Evolutionary conservation across 345 rosid species (phyloP).

Genomic region (Citrus mangshanensis): DNA sequence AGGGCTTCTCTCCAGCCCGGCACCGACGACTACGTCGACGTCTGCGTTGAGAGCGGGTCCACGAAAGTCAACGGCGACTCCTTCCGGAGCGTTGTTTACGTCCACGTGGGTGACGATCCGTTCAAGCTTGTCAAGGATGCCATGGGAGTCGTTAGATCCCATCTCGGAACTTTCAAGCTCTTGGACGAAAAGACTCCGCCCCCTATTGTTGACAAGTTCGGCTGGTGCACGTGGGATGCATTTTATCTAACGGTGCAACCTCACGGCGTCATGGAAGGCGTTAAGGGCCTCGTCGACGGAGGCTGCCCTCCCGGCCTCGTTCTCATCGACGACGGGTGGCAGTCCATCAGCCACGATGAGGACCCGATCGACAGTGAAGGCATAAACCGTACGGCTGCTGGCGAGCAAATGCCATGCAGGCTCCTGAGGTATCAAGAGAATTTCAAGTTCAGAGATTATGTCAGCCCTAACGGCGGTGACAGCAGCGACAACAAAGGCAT

Average conservation of each 20-base stretch:
- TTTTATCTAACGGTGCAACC: conserved; percentile 89
- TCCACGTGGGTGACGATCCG: conserved; percentile 74
- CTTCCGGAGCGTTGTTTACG: conserved; percentile 49
- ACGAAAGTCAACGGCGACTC: conserved; percentile 45
- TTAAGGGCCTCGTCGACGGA: conserved; percentile 66
- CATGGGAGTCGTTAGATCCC: conserved; percentile 54
- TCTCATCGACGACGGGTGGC: conserved; percentile 98
- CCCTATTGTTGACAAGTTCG: conserved; percentile 84
- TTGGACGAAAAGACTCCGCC: conserved; percentile 82
- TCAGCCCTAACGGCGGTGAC: conserved; percentile 30
- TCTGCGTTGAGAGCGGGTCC: conserved; percentile 88
- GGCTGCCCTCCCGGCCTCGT: conserved; percentile 96
- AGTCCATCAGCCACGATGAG: conserved; percentile 73
- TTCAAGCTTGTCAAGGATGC: conserved; percentile 66
- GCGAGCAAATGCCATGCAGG: conserved; percentile 98
- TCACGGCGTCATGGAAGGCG: conserved; percentile 72
- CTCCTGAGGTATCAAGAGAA: conserved; percentile 77
- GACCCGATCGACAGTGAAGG: conserved; percentile 79
- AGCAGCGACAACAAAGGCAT: conserved; percentile 45
- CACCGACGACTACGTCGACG: conserved; percentile 50
- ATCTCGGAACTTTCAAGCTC: conserved; percentile 70
- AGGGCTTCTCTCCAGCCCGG: conserved; percentile 78
- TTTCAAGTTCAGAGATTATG: conserved; percentile 75
- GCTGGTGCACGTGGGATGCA: conserved; percentile 99
- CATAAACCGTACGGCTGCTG: conserved; percentile 64